Base-by-base conservation (phyloP, 2,329 filamentous ascomycete species). In the Fusarium torulosum region DNA sequence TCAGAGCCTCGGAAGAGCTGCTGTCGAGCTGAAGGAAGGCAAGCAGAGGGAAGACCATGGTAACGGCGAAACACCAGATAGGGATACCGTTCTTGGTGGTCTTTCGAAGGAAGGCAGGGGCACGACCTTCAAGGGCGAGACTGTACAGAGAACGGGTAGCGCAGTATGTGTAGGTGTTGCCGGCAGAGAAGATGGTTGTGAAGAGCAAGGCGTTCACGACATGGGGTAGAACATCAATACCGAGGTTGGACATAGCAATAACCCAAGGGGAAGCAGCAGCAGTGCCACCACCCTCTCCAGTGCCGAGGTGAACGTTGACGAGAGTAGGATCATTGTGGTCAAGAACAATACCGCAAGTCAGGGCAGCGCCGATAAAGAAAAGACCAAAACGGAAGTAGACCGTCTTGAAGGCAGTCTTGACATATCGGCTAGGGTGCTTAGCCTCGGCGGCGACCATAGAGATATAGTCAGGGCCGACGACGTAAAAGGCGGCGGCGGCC, bases 391-490 rank as follows among this genome's bases (percentile, higher is more conserved):
- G 88, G 76, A 90, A 92, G 79, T 93, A 93, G 9, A 91, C 89
- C n/a, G 88, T 87, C 64, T 91, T 91, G 75, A 87, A 92, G 2
- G 91, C 91, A 54, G 84, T 86, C 1, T 90, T 91, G 75, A 94
- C 85, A 20, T 89, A 85, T 27, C 79, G 80, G 20, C 89, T 86
- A 0, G 90, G 90, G 70, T 69, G 65, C 47, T 70, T 68, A 0
- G 63, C 15, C 11, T 70, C 67, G 0, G 67, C 67, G 9, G 67
- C 67, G 1, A 68, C 67, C 67, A 71, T 69, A 3, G 68, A 70
- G n/a, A 70, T 71, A 4, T 70, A 70, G 33, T 70, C 68, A 3
- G 67, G 67, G 3, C 68, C 68, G 11, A 69, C 67, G 11, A 70
- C 56, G 19, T 42, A 66, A 20, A 70, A 70, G 31, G 67, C 67